Conservation (phyloP, 163 green algal genomes). For the Volvox carteri region DNA sequence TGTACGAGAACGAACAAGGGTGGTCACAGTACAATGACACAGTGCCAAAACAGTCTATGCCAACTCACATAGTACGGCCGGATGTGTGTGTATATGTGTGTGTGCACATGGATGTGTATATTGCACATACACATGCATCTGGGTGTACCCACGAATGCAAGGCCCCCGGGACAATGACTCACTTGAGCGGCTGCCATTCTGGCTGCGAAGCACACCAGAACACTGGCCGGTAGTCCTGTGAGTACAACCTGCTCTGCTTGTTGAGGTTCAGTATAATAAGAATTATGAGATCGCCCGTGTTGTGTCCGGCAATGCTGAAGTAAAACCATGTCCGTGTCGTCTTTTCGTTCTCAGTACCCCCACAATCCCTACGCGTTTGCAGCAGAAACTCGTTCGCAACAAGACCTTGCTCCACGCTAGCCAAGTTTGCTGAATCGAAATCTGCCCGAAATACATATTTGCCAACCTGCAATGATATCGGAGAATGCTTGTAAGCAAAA, state of each 20-base stretch:
- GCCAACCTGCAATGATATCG: conserved; percentile 54
- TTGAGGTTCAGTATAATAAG: conserved; percentile 75
- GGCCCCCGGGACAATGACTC: not conserved
- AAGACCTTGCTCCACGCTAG: conserved; percentile 48
- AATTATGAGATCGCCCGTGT: not conserved
- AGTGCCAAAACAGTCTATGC: too few relatives aligned
- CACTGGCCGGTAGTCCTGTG: conserved; percentile 71
- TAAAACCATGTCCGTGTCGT: conserved; percentile 74
- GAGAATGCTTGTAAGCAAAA: not conserved
- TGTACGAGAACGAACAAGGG: not conserved
- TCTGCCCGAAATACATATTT: conserved; percentile 70
- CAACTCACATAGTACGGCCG: too few relatives aligned
- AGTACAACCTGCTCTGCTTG: conserved; percentile 73
- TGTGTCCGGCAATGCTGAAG: conserved; percentile 66
- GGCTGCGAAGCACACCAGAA: conserved; percentile 46
- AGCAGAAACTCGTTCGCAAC: conserved; percentile 64
- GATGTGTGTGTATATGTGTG: not conserved
- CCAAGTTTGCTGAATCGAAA: conserved; percentile 74
- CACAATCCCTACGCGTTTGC: conserved; percentile 66
- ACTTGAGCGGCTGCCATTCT: conserved; percentile 64
- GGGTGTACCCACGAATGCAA: not conserved
- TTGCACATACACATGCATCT: not conserved
- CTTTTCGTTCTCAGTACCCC: conserved; percentile 63
- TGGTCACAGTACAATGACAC: too few relatives aligned
- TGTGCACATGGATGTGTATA: not conserved